Evolutionary conservation across 108 stramenopile species (phyloP), one percentile per base, ranked within the genome.

Genomic region (Cyclotella atomus): DNA sequence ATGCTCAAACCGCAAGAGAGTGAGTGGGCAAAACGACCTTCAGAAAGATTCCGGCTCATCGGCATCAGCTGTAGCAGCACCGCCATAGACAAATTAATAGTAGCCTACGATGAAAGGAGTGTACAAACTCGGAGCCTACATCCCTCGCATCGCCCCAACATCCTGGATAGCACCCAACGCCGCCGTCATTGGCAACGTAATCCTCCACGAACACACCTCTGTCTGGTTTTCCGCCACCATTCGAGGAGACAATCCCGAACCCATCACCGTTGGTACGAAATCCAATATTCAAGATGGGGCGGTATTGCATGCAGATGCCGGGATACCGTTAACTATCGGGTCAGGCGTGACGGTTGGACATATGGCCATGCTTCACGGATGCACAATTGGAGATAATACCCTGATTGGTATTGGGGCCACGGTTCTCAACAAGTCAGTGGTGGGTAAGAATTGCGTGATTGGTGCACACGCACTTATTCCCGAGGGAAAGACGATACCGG

Each of bases 91-190:
- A 15, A n/a, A 1, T 5, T 2, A n/a, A n/a, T n/a, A n/a, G n/a
- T n/a, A n/a, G n/a, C n/a, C n/a, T n/a, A 32, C 25, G 33, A 79
- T 79, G 77, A 78, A 78, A 59, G 77, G 71, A 25, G 45, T 78
- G 16, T 79, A 79, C 73, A 68, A 50, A 59, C 72, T 79, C 16
- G 77, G 73, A 35, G 30, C 66, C 23, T 79, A 68, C 38, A 55
- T 74, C 46, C 83, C 83, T 10, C 46, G 62, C 10, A 54, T 84
- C 28, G 64, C 75, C 35, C 23, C 62, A n/a, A 70, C 70, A 10
- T 79, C 71, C 43, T 87, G 81, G 80, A 60, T 87, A 8, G 86
- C 86, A 12, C 86, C 84, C n/a, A 85, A 75, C 65, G 86, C 86
- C 5, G 78, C 82, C 10, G 65, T 85, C 16, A 52, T 87, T 8